phyloP scores from a whole-genome alignment of 495 filamentous ascomycete genomes.

The Talaromyces borbonicus region DNA sequence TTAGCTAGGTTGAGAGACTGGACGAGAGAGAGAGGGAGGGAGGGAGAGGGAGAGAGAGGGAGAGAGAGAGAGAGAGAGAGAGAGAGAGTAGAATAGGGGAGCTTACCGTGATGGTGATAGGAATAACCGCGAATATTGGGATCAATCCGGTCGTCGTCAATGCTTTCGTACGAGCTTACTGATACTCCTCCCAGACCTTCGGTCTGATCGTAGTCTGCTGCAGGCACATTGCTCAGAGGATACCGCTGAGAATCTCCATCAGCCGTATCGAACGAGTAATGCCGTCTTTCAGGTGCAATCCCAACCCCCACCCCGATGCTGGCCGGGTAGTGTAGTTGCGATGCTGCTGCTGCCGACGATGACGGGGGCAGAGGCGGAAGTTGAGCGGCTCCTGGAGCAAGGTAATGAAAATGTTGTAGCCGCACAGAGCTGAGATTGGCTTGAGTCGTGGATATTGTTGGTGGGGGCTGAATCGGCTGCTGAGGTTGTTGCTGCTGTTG shows the following conservation, averaged over 20 bases:
- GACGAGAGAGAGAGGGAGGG: slow-evolving; percentile 12
- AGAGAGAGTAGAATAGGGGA: no score
- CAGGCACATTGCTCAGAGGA: slow-evolving; percentile 17
- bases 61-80: slow-evolving; percentile 9
- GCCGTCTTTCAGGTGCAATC: slow-evolving; percentile 14
- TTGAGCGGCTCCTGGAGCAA: not conserved
- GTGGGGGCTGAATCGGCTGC: not conserved
- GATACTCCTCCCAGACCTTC: slow-evolving; percentile 39
- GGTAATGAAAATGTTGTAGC: slow-evolving; percentile 7
- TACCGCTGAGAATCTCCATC: slow-evolving; percentile 16
- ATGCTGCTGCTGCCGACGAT: not conserved
- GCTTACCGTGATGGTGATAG: slow-evolving; percentile 40
- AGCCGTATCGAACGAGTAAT: slow-evolving; percentile 36
- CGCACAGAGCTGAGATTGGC: slow-evolving; percentile 1
- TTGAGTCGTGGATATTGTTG: not conserved
- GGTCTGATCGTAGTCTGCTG: slow-evolving; percentile 38
- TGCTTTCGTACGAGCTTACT: slow-evolving; percentile 41
- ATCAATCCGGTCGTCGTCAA: slow-evolving; percentile 38
- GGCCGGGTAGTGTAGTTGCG: not conserved
- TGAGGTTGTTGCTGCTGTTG: not conserved
- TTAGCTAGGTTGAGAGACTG: not conserved
- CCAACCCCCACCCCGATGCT: not conserved
- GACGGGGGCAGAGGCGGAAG: not conserved
- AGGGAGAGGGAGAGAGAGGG: slow-evolving; percentile 8
- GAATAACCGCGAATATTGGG: slow-evolving; percentile 25